Evolutionary conservation across 345 rosid genomes (phyloP).

Genomic region (Pugionium dolabratum): DNA sequence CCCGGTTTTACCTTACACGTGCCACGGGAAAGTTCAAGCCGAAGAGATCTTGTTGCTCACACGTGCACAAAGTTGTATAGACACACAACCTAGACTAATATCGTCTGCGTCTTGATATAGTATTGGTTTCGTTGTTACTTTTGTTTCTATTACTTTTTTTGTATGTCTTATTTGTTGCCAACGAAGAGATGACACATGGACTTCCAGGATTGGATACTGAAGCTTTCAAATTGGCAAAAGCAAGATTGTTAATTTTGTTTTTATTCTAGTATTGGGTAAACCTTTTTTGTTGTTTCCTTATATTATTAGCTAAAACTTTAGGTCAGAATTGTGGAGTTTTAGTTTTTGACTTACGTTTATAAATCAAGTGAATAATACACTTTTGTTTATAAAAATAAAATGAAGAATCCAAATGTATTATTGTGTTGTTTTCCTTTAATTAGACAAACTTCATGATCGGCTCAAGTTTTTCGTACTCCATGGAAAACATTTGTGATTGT

Average conservation of each 20-base stretch:
- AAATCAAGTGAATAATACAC: no score
- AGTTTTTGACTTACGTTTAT: no score
- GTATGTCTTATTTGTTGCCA: slow-evolving; percentile 15
- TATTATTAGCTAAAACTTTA: no score
- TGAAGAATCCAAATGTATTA: no score
- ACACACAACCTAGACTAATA: slow-evolving; percentile 43
- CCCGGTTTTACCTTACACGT: slow-evolving; percentile 47
- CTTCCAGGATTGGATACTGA: slow-evolving; percentile 28
- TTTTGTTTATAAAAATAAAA: no score
- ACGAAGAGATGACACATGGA: slow-evolving; percentile 41
- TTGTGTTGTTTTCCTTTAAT: no score
- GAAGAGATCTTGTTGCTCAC: slow-evolving; percentile 68
- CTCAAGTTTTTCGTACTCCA: no score
- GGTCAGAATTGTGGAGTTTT: no score
- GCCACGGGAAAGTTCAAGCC: slow-evolving; percentile 70
- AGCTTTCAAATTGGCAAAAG: slow-evolving; percentile 35
- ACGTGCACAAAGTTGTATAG: slow-evolving; percentile 53
- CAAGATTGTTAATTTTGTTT: slow-evolving; percentile 20
- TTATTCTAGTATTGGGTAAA: no score
- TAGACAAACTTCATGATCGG: no score
- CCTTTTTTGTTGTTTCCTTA: no score
- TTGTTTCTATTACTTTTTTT: slow-evolving; percentile 3
- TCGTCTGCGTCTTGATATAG: slow-evolving; percentile 27
- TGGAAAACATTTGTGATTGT: not conserved
- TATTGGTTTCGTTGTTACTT: not conserved